phyloP scores from a whole-genome alignment of 1,284 basidiomycete genomes.

The Trametes polyzona region DNA sequence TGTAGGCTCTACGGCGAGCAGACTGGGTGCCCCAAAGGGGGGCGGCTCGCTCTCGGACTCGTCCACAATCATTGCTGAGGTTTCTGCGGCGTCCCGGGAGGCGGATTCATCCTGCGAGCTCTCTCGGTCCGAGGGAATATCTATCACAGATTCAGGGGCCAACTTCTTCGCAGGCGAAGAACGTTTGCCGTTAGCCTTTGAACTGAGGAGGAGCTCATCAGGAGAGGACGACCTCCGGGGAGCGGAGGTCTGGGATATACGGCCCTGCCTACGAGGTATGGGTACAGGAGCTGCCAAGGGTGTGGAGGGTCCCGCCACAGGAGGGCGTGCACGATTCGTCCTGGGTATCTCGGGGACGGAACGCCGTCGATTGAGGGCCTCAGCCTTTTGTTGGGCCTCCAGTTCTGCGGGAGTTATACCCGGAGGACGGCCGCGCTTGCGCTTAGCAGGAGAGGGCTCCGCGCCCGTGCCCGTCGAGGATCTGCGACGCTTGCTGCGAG shows the following conservation, averaged over 20 bases:
- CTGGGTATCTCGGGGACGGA: slow-evolving; percentile 11
- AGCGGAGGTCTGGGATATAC: neutral
- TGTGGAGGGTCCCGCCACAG: slow-evolving; percentile 1
- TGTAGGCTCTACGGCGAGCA: slow-evolving; percentile 20
- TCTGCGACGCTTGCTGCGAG: slow-evolving; percentile 26
- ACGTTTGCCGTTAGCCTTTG: neutral
- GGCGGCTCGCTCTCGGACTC: slow-evolving; percentile 4
- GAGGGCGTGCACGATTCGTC: neutral
- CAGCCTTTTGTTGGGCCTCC: neutral
- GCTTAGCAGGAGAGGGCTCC: slow-evolving; percentile 2
- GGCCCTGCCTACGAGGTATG: slow-evolving; percentile 13
- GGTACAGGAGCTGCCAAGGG: slow-evolving; percentile 2
- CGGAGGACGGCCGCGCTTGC: slow-evolving; percentile 13
- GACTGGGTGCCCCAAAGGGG: slow-evolving; percentile 7
- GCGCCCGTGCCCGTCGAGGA: slow-evolving; percentile 11
- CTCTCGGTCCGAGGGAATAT: neutral
- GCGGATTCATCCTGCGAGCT: neutral
- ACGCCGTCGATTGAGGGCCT: slow-evolving; percentile 3
- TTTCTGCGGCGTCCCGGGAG: neutral
- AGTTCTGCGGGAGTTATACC: slow-evolving; percentile 5
- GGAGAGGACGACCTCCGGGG: slow-evolving; percentile 12
- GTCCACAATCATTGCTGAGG: slow-evolving; percentile 12
- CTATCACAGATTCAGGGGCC: neutral
- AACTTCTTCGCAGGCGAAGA: neutral
- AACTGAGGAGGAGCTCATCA: slow-evolving; percentile 20